phyloP scores from a whole-genome alignment of 805 yeast genomes.

The Candida nanaspora region DNA sequence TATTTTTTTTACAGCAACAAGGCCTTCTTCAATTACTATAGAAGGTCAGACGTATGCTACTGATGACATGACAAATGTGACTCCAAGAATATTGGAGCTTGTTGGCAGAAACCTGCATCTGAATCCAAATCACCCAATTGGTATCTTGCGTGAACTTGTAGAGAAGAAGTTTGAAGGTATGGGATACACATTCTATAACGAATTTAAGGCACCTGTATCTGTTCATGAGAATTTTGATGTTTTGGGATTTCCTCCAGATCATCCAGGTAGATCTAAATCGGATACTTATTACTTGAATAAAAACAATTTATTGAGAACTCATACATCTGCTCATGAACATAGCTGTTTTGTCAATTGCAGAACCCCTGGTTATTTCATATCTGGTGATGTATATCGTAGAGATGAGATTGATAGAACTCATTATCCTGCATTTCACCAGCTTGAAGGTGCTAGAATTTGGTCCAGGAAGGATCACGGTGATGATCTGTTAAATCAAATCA shows the following conservation, averaged over 20 bases:
- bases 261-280: constrained; percentile 86
- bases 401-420: constrained; percentile 95
- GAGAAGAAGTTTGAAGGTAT: constrained; percentile 58
- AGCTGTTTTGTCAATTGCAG: constrained; percentile 64
- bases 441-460: constrained; percentile 96
- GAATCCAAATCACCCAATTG: constrained; percentile 78
- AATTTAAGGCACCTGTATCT: constrained; percentile 78
- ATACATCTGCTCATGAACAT: constrained; percentile 94
- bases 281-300: constrained; percentile 90
- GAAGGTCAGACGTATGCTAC: constrained; percentile 45
- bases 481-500: constrained; percentile 36
- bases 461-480: constrained; percentile 34
- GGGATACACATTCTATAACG: constrained; percentile 73
- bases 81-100: constrained; percentile 60
- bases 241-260: constrained; percentile 84
- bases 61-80: constrained; percentile 83
- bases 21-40: constrained; percentile 29
- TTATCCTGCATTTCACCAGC: constrained; percentile 95
- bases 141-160: constrained; percentile 69
- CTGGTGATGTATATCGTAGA: constrained; percentile 93
- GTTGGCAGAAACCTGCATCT: constrained; percentile 71
- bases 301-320: constrained; percentile 72
- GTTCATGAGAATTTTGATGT: constrained; percentile 84
- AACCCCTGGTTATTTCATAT: constrained; percentile 83
- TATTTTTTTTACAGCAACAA: background rate